phyloP scores from a whole-genome alignment of 805 yeast species.

The Yarrowia osloensis region DNA sequence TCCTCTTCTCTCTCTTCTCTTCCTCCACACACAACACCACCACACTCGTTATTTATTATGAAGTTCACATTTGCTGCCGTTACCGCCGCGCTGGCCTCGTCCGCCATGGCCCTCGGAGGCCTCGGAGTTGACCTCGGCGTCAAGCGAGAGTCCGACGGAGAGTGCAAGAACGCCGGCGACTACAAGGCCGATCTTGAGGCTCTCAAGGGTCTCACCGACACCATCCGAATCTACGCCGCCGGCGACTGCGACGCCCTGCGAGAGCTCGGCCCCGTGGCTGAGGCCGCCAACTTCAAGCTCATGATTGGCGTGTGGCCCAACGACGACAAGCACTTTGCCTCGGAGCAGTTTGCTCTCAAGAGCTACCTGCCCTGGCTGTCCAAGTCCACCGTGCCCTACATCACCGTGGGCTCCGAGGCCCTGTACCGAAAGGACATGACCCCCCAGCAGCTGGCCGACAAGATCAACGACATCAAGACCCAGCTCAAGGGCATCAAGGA shows the following conservation, averaged over 20 bases:
- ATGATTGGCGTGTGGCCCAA: slow-evolving; percentile 94
- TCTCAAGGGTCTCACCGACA: slow-evolving; percentile 59
- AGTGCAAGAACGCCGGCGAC: slow-evolving; percentile 73
- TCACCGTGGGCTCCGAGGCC: slow-evolving; percentile 95
- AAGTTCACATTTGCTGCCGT: slow-evolving; percentile 29
- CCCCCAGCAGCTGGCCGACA: slow-evolving; percentile 68
- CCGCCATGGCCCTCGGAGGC: slow-evolving; percentile 31
- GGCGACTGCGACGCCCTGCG: slow-evolving; percentile 92
- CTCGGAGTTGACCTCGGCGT: slow-evolving; percentile 89
- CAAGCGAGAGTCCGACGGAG: slow-evolving; percentile 62
- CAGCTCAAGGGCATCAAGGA: slow-evolving; percentile 65
- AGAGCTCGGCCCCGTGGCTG: slow-evolving; percentile 84
- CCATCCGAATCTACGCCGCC: slow-evolving; percentile 84
- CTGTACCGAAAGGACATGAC: slow-evolving; percentile 86
- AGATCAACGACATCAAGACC: slow-evolving; percentile 57
- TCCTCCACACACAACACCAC: neutral
- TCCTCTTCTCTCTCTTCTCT: neutral
- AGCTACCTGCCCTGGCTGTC: slow-evolving; percentile 70
- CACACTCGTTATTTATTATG: slow-evolving; percentile 32
- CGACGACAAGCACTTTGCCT: slow-evolving; percentile 72
- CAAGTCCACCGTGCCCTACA: slow-evolving; percentile 62
- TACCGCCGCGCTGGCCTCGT: slow-evolving; percentile 25
- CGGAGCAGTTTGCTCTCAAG: slow-evolving; percentile 72
- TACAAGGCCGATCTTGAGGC: slow-evolving; percentile 66
- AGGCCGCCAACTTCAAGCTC: slow-evolving; percentile 69